These are phyloP conservation scores for Fonsecaea nubica DNA, from an alignment of 2,329 filamentous ascomycete species.

Conservation along the genomic window DNA sequence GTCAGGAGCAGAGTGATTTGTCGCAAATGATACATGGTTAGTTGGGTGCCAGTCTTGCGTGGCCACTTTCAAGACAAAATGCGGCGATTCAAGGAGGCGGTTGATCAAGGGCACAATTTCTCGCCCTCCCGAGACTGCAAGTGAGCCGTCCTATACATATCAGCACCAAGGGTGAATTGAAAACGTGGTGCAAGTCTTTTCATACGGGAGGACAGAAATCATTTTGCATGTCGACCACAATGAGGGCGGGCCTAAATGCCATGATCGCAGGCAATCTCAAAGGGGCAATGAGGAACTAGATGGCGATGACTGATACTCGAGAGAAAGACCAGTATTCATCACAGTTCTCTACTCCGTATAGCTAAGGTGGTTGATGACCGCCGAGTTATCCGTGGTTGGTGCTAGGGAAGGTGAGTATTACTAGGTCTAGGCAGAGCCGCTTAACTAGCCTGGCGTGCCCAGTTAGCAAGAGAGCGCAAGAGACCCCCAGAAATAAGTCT, in stretches of 20 bases:
- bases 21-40: slow-evolving; percentile 86
- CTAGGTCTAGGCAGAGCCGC: not conserved
- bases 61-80: slow-evolving; percentile 75
- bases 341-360: not conserved
- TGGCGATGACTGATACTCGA: not conserved
- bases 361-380: no score
- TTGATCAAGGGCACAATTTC: slow-evolving; percentile 75
- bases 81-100: slow-evolving; percentile 69
- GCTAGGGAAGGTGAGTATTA: not conserved
- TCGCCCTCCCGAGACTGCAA: slow-evolving; percentile 78
- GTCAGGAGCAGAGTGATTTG: slow-evolving; percentile 70
- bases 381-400: not conserved
- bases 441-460: not conserved
- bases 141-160: slow-evolving; percentile 71
- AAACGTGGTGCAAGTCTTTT: slow-evolving; percentile 45
- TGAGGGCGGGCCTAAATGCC: slow-evolving; percentile 61
- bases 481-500: not conserved
- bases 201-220: slow-evolving; percentile 91
- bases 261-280: slow-evolving; percentile 14
- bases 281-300: not conserved
- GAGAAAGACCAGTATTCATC: not conserved
- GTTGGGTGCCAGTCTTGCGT: slow-evolving; percentile 92
- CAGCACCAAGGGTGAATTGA: slow-evolving; percentile 2
- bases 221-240: slow-evolving; percentile 89
- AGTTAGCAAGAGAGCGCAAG: not conserved